Evolutionary conservation across 345 rosid species (phyloP), one percentile per base, ranked within the genome.

Genomic region (Camelina laxa): DNA sequence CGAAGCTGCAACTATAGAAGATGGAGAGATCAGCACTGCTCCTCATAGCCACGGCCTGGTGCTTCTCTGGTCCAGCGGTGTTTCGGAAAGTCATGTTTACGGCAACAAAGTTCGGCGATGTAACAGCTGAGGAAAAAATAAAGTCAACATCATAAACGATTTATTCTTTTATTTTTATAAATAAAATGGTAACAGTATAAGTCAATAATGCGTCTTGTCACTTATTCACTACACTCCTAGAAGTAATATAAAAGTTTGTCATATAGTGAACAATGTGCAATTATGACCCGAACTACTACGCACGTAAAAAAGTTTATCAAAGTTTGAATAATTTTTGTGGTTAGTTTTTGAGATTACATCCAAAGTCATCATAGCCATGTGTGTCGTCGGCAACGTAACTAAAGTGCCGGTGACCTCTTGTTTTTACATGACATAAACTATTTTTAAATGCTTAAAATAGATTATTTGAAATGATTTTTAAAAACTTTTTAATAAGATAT

Each of bases 1-100:
- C 97, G 11, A 93, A 89, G 45, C 98, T 89, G 83, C 98, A 91
- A 27, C 86, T 78, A 35, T 93, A 91, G 72, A 93, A 93, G 22
- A 85, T 72, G 0, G 97, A 93, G 8, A 91, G 65, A 80, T 93
- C 98, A 0, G 91, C 92, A 15, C 94, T 91, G 42, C 55, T 88
- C 14, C 96, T 81, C 10, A 89, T 51, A 0, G 98, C 98, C 0
- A 93, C 98, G 0, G 97, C 98, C 19, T 93, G 98, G 73, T 89
- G 92, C 76, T 89, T 91, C 76, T 61, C 69, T 22, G 97, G 84
- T 3, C 98, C 98, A 1, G 98, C 98, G 1, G 97, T 91, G 80
- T 94, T 94, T 4, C 84, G 93, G 82, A 94, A 59, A 0, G 98
- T 94, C 3, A 94, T 80, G 80, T 88, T 85, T n/a, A 87, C 85